These are phyloP conservation scores for Sporothrix curviconia DNA, from an alignment of 2,329 filamentous ascomycete species.

Conservation along the genomic window DNA sequence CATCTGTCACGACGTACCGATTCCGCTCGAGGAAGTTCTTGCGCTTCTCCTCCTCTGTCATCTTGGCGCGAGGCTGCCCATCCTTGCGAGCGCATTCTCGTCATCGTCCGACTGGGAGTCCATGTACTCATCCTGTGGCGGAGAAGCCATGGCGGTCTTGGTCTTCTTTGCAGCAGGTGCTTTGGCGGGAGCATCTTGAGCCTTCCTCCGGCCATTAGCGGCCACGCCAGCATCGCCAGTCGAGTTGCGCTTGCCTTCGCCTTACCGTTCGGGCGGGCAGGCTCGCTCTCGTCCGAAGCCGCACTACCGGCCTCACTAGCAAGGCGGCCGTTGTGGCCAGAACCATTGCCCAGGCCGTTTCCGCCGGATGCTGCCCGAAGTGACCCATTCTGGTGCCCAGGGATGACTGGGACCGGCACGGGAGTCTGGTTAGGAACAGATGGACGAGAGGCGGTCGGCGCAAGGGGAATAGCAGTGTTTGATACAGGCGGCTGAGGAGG, in stretches of 20 bases:
- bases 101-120: constrained; percentile 8
- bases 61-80: constrained; percentile 63
- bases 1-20: constrained; percentile 47
- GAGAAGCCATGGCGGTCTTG: constrained; percentile 41
- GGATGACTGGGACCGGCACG: constrained; percentile 17
- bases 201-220: constrained; percentile 69
- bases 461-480: constrained; percentile 32
- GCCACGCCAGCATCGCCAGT: constrained; percentile 32
- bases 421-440: background rate
- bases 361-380: constrained; percentile 18
- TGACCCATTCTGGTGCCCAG: constrained; percentile 24
- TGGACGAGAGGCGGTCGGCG: background rate
- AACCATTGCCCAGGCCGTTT: too few relatives aligned
- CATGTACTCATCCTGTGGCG: background rate
- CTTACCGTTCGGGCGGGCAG: constrained; percentile 58
- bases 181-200: constrained; percentile 58
- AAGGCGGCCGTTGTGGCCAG: constrained; percentile 43
- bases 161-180: constrained; percentile 61
- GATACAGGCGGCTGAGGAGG: constrained; percentile 42
- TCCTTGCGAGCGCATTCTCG: constrained; percentile 41
- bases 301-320: constrained; percentile 64
- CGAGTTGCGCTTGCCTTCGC: constrained; percentile 62
- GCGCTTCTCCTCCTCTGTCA: constrained; percentile 97
- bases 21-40: constrained; percentile 98
- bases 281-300: constrained; percentile 66